Evolutionary conservation across 164 flowering plant species (phyloP).

Genomic region (Amborella trichopoda): DNA sequence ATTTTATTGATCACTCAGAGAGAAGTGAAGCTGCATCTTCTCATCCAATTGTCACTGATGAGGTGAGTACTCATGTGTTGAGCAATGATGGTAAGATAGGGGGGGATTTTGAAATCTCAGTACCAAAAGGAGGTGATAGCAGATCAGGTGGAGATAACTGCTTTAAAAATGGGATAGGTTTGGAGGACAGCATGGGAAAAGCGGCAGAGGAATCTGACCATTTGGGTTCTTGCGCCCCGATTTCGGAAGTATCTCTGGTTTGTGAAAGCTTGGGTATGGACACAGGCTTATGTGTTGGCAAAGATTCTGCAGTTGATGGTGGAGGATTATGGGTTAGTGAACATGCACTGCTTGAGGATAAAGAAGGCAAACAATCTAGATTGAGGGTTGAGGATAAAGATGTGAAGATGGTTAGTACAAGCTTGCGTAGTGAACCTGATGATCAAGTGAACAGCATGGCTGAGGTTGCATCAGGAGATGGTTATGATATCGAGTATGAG

Average conservation of each 20-base stretch:
- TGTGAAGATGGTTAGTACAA: background rate
- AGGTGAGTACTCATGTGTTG: background rate
- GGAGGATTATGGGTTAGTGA: conserved; percentile 2
- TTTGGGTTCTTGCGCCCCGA: background rate
- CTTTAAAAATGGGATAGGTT: background rate
- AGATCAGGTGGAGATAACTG: conserved; percentile 1
- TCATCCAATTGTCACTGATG: background rate
- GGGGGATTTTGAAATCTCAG: conserved; percentile 1
- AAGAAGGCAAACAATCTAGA: conserved; percentile 5
- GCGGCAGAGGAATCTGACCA: background rate
- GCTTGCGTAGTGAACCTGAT: conserved; percentile 3
- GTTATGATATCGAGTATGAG: conserved; percentile 14
- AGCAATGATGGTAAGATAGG: background rate
- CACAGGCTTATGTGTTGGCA: conserved; percentile 4
- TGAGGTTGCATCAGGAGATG: conserved; percentile 6
- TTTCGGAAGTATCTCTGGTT: background rate
- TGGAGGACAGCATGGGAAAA: conserved; percentile 1
- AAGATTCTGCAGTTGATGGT: conserved; percentile 6
- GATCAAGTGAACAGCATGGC: conserved; percentile 11
- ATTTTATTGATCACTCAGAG: background rate
- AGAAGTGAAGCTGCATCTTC: conserved; percentile 5
- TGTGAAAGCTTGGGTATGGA: conserved; percentile 5
- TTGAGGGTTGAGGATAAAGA: conserved; percentile 3
- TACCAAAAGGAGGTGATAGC: background rate
- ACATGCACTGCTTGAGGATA: conserved; percentile 1